These are phyloP conservation scores for Xylaria sp. DNA, from an alignment of 2,329 filamentous ascomycete genomes.

Conservation along the genomic window DNA sequence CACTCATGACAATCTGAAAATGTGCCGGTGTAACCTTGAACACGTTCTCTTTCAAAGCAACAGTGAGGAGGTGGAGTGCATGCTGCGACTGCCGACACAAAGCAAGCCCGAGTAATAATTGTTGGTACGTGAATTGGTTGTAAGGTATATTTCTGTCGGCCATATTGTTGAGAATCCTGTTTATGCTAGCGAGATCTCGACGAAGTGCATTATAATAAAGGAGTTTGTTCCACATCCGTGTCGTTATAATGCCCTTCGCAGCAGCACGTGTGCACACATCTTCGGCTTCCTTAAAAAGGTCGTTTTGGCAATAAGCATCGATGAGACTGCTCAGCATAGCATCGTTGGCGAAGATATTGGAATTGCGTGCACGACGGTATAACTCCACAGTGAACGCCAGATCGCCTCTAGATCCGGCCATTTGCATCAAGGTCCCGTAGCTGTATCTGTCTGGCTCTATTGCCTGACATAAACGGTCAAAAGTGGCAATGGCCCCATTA, in stretches of 20 bases:
- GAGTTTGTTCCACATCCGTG: slow-evolving; percentile 82
- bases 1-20: slow-evolving; percentile 65
- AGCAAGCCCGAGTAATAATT: slow-evolving; percentile 62
- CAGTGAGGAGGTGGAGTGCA: slow-evolving; percentile 61
- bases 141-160: slow-evolving; percentile 58
- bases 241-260: slow-evolving; percentile 61
- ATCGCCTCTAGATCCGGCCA: slow-evolving; percentile 78
- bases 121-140: slow-evolving; percentile 62
- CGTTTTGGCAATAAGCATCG: slow-evolving; percentile 72
- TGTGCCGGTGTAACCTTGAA: slow-evolving; percentile 62
- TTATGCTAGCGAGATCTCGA: slow-evolving; percentile 63
- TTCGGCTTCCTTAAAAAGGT: slow-evolving; percentile 65
- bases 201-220: slow-evolving; percentile 75
- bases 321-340: slow-evolving; percentile 74
- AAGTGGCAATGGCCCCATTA: slow-evolving; percentile 71
- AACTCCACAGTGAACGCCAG: slow-evolving; percentile 74
- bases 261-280: slow-evolving; percentile 68
- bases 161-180: slow-evolving; percentile 63
- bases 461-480: slow-evolving; percentile 66
- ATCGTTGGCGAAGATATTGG: slow-evolving; percentile 61
- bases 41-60: slow-evolving; percentile 56
- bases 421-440: slow-evolving; percentile 78
- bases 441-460: slow-evolving; percentile 70
- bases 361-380: slow-evolving; percentile 69
- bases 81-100: slow-evolving; percentile 62